Conservation (phyloP, 441 rosid species). For the Flueggea neowawraea region DNA sequence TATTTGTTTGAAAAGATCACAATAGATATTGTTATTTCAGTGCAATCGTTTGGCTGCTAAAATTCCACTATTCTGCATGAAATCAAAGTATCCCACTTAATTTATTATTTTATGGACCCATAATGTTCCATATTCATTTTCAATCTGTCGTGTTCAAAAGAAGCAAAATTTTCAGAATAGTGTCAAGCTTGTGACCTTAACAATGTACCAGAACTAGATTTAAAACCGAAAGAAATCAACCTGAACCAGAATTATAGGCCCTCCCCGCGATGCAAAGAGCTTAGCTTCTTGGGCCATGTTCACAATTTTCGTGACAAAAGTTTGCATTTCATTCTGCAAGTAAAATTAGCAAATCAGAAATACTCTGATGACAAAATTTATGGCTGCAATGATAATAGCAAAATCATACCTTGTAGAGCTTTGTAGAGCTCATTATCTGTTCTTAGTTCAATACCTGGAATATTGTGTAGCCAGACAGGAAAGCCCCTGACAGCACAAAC, state of each 20-base stretch:
- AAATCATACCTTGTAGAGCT: conserved; percentile 11
- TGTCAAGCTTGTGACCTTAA: no score
- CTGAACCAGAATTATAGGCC: conserved; percentile 85
- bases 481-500: conserved; percentile 13
- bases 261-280: conserved; percentile 77
- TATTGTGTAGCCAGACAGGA: conserved; percentile 20
- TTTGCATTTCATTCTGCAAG: conserved; percentile 61
- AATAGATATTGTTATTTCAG: no score
- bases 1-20: no score
- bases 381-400: no score
- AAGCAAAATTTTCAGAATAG: not conserved
- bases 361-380: no score
- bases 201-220: no score
- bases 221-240: conserved; percentile 16
- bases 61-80: no score
- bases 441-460: conserved; percentile 14
- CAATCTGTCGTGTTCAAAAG: conserved; percentile 38
- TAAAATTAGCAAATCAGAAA: not conserved
- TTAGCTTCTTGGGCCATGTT: conserved; percentile 60
- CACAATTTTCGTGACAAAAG: conserved; percentile 64
- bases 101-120: not conserved
- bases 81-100: no score
- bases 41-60: no score
- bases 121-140: conserved; percentile 65
- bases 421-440: conserved; percentile 16